A percentile compares a stretch with the other conserved stretches of the same genome.
phyloP scores from a whole-genome alignment of 2,329 filamentous ascomycete species.

The Diaporthe capsici region DNA sequence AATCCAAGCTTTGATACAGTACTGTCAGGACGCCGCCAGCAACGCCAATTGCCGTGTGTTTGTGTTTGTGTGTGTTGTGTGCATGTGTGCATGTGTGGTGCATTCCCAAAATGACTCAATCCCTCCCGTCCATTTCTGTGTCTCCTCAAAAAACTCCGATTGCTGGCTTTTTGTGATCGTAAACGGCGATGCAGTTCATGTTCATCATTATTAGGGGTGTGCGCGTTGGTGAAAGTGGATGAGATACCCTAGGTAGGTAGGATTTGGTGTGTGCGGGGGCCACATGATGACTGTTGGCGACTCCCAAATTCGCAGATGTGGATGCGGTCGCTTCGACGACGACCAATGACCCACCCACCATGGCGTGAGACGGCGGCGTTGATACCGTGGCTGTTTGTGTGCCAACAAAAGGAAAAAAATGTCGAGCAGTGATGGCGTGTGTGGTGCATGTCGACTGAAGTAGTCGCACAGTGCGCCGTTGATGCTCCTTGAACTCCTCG shows the following conservation, averaged over 20 bases:
- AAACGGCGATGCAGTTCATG: conserved; percentile 40
- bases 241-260: neutral
- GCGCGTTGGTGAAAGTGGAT: conserved; percentile 8
- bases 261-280: conserved; percentile 10
- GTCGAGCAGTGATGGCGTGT: conserved; percentile 14
- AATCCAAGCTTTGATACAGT: conserved; percentile 38
- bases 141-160: conserved; percentile 38
- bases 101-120: conserved; percentile 30
- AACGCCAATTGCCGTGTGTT: conserved; percentile 40
- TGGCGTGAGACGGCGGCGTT: conserved; percentile 9
- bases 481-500: conserved; percentile 34
- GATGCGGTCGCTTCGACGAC: conserved; percentile 13
- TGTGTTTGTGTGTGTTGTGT: conserved; percentile 14
- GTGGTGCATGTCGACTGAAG: conserved; percentile 23
- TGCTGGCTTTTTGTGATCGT: conserved; percentile 35
- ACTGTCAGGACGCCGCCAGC: conserved; percentile 41
- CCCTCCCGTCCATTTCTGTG: conserved; percentile 26
- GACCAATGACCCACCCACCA: neutral
- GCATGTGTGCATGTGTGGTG: conserved; percentile 15
- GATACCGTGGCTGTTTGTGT: conserved; percentile 1
- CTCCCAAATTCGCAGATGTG: conserved; percentile 9
- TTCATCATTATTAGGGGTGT: conserved; percentile 40
- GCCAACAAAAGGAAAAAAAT: conserved; percentile 35
- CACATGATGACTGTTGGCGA: conserved; percentile 3
- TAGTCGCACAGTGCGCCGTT: conserved; percentile 23